phyloP scores from a whole-genome alignment of 305 asterid species.

The Fraxinus albicans region DNA sequence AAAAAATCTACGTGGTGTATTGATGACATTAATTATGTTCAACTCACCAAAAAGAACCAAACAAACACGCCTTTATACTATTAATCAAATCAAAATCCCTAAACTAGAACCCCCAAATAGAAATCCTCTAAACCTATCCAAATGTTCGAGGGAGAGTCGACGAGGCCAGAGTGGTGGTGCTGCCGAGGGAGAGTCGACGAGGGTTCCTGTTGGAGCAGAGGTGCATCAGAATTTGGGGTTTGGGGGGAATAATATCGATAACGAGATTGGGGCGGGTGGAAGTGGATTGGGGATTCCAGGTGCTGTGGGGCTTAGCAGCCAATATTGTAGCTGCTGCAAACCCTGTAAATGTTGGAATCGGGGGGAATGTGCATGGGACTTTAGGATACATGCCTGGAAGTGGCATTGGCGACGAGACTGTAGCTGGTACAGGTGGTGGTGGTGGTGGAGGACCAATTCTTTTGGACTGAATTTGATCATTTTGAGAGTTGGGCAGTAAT shows the following conservation, averaged over 20 bases:
- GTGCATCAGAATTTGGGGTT: conserved; percentile 48
- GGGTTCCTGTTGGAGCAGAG: conserved; percentile 39
- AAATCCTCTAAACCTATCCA: too few species aligned
- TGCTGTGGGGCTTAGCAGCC: neutral
- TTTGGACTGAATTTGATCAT: too few species aligned
- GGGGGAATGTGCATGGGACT: conserved; percentile 20
- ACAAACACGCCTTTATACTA: too few species aligned
- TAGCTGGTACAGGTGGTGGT: conserved; percentile 30
- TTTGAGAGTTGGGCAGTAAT: too few species aligned
- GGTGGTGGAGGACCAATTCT: neutral
- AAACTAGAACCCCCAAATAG: too few species aligned
- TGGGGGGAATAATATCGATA: conserved; percentile 20
- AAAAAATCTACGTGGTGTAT: too few species aligned
- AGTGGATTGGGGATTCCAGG: conserved; percentile 24
- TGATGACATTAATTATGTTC: too few species aligned
- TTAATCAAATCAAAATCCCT: too few species aligned
- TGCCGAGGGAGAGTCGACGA: conserved; percentile 34
- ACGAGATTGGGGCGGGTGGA: conserved; percentile 30
- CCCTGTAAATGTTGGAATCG: too few species aligned
- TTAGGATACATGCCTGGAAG: conserved; percentile 40
- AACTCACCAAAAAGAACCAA: too few species aligned
- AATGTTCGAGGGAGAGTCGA: conserved; percentile 27
- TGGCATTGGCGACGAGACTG: conserved; percentile 21
- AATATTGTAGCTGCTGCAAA: too few species aligned
- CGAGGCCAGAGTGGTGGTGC: neutral